phyloP scores from a whole-genome alignment of 768 basidiomycete species.

The Mycena indigotica region DNA sequence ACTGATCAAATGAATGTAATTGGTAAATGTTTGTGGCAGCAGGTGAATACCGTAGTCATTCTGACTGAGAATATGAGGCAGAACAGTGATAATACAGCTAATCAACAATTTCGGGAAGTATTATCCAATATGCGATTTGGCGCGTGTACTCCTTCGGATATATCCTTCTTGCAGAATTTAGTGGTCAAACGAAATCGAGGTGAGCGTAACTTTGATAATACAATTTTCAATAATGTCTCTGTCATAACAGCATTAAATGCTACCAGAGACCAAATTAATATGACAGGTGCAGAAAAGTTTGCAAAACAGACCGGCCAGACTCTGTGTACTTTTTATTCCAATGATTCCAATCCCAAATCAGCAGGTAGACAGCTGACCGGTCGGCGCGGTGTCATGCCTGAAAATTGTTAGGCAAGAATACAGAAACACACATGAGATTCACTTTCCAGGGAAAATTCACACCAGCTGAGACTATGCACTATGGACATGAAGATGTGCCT shows the following conservation, averaged over 20 bases:
- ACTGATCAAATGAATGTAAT: slow-evolving; percentile 16
- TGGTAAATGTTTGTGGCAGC: slow-evolving; percentile 29
- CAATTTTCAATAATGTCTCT: slow-evolving; percentile 28
- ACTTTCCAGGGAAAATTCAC: too few species aligned
- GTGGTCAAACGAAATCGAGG: slow-evolving; percentile 15
- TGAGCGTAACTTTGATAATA: slow-evolving; percentile 12
- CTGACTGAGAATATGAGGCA: slow-evolving; percentile 34
- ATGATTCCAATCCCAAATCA: slow-evolving; percentile 11
- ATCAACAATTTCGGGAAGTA: slow-evolving; percentile 30
- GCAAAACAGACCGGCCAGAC: slow-evolving; percentile 24
- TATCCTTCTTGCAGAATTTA: slow-evolving; percentile 22
- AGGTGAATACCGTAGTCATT: slow-evolving; percentile 25
- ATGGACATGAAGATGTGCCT: too few species aligned
- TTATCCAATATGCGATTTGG: slow-evolving; percentile 34
- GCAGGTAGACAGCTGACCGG: too few species aligned
- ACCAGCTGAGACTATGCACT: too few species aligned
- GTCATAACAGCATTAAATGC: slow-evolving; percentile 32
- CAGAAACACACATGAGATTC: too few species aligned
- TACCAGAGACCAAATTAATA: slow-evolving; percentile 31
- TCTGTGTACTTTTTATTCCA: slow-evolving; percentile 27
- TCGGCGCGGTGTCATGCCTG: too few species aligned
- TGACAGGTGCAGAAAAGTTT: slow-evolving; percentile 24
- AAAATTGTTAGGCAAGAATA: too few species aligned
- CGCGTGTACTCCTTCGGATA: slow-evolving; percentile 27
- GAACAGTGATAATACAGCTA: slow-evolving; percentile 24